A percentile compares a stretch with the other conserved stretches of the same genome.
These are phyloP conservation scores for Cruciata laevipes DNA, from an alignment of 257 asterid species.

Conservation along the genomic window DNA sequence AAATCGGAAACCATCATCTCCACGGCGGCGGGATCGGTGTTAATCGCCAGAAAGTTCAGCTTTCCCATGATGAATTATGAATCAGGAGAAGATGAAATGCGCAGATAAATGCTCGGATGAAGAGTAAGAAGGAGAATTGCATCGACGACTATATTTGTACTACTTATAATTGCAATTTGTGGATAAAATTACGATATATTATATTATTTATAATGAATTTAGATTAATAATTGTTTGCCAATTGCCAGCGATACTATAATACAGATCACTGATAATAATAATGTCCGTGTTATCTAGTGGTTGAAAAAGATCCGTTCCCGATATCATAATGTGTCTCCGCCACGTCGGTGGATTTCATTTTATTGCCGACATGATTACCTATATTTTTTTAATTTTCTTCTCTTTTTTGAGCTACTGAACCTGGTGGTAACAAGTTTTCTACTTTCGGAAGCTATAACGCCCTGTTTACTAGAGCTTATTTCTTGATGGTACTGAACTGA, in stretches of 20 bases:
- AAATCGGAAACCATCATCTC: constrained; percentile 50
- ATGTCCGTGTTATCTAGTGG: not conserved
- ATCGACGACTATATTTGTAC: not conserved
- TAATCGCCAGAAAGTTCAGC: constrained; percentile 53
- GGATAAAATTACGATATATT: not conserved
- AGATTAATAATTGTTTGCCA: not conserved
- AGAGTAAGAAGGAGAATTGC: not conserved
- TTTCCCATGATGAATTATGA: constrained; percentile 19
- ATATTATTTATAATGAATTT: no score
- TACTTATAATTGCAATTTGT: not conserved
- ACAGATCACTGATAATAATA: not conserved
- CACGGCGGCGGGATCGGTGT: constrained; percentile 32
- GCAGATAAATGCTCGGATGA: not conserved
- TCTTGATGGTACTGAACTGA: no score
- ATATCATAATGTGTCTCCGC: not conserved
- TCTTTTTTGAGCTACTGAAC: not conserved
- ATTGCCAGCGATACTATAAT: not conserved
- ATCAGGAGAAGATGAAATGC: not conserved
- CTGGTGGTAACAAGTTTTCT: no score
- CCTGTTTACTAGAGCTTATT: no score
- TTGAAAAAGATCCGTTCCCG: not conserved
- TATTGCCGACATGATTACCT: not conserved
- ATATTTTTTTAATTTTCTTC: no score
- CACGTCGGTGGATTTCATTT: not conserved
- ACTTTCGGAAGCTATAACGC: not conserved